Base-by-base conservation (phyloP, 768 basidiomycete species). In the Termitomyces sp. region DNA sequence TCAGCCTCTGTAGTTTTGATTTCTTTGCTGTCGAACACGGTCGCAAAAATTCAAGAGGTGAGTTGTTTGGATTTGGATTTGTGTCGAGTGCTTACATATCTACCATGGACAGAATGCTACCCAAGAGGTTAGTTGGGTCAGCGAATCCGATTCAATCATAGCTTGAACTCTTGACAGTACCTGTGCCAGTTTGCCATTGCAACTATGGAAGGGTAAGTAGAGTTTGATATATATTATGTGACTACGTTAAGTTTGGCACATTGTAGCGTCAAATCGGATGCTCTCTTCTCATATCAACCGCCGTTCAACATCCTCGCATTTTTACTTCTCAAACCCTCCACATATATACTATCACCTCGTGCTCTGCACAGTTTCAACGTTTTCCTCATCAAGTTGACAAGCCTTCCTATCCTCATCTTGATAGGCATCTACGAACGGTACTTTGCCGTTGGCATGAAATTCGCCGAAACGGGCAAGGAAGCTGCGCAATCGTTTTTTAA, bases 261-360 rank as follows among this genome's bases (percentile, higher is more conserved):
- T 20, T 44, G 12, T 63, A 92, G 93, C 24, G 90, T 94, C 69
- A 94, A 94, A 70, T 88, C 89, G 2, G 93, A 96, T 70, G 91
- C 91, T 1, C 78, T 97, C 18, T 93, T 96, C 76, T 93, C 90
- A 51, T 96, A 97, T 68, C 91, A 94, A 65, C 92, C 92, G 1
- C 94, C 94, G 1, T 93, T 94, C 81, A 94, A 92, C 67, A 76
- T 93, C 20, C 75, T 91, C 20, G 95, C 95, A 1, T 88, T 94
- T 71, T 59, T 86, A 33, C 78, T 96, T 60, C 81, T 96, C 53
- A 89, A 91, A 70, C 92, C 94, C 13, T 79, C 88, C 28, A 89
- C 88, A 65, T 95, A 82, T 73, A 68, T 92, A 44, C 74, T 94
- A 16, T 81, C 88, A 3, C 92, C 94, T 2, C 84, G 92, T 40